A percentile compares a stretch with the other conserved stretches of the same genome.
Evolutionary conservation across 2,329 filamentous ascomycete genomes (phyloP).

Genomic region (Salinomyces thailandicus): DNA sequence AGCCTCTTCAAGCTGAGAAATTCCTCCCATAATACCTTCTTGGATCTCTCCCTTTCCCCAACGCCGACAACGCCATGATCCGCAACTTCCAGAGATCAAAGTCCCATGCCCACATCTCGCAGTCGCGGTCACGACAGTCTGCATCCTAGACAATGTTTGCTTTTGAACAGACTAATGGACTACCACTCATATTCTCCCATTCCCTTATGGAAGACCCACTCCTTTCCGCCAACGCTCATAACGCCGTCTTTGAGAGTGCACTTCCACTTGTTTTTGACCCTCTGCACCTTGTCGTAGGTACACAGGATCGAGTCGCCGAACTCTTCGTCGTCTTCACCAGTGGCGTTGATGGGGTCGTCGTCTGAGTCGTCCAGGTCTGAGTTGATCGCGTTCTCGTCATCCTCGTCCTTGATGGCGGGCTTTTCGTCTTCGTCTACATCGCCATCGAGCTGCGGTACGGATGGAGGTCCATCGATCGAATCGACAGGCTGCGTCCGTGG

Average conservation of each 20-base stretch:
- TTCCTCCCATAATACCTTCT: too few relatives aligned
- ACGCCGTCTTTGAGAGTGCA: slow-evolving; percentile 96
- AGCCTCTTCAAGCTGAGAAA: too few relatives aligned
- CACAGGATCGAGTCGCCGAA: slow-evolving; percentile 87
- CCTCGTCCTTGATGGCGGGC: slow-evolving; percentile 34
- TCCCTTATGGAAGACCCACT: slow-evolving; percentile 93
- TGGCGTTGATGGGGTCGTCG: slow-evolving; percentile 48
- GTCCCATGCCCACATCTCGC: too few relatives aligned
- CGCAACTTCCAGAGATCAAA: too few relatives aligned
- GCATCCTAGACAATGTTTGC: too few relatives aligned
- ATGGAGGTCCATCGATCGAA: slow-evolving; percentile 6
- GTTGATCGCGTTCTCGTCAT: slow-evolving; percentile 92
- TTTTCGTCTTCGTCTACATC: slow-evolving; percentile 39
- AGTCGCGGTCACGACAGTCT: too few relatives aligned
- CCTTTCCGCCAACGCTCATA: slow-evolving; percentile 82
- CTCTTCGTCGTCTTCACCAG: slow-evolving; percentile 60
- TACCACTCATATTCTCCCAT: slow-evolving; percentile 97
- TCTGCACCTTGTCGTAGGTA: slow-evolving; percentile 98
- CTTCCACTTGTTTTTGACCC: slow-evolving; percentile 97
- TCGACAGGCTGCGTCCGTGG: neutral
- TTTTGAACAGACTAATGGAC: too few relatives aligned
- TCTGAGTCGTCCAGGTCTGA: slow-evolving; percentile 94
- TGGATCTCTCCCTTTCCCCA: too few relatives aligned
- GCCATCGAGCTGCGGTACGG: slow-evolving; percentile 44
- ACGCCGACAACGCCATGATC: too few relatives aligned